phyloP scores from a whole-genome alignment of 768 basidiomycete genomes.

The Flagelloscypha sp. region DNA sequence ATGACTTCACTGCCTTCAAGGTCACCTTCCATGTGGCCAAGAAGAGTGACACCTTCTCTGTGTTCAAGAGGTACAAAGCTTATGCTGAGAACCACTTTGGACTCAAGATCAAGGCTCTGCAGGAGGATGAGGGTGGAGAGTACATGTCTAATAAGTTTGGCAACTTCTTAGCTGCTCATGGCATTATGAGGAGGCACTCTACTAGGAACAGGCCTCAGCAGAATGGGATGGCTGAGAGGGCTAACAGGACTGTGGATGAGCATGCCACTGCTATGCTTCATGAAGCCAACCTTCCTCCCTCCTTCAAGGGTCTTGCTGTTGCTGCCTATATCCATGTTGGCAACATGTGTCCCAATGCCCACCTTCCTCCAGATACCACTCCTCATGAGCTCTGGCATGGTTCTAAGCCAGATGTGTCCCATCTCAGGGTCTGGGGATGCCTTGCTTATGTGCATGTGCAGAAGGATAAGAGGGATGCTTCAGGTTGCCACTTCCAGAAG shows the following conservation, averaged over 20 bases:
- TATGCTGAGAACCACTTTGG: no score
- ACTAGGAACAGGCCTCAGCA: conserved; percentile 9
- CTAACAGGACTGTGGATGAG: conserved; percentile 12
- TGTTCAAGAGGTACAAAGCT: no score
- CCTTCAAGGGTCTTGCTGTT: conserved; percentile 7
- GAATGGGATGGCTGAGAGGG: conserved; percentile 13
- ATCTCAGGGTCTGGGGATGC: conserved; percentile 24
- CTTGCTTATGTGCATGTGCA: conserved; percentile 23
- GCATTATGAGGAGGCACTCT: conserved; percentile 7
- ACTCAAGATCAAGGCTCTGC: no score
- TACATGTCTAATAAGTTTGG: no score
- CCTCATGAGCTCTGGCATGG: conserved; percentile 14
- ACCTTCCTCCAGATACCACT: conserved; percentile 4
- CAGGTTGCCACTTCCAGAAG: conserved; percentile 22
- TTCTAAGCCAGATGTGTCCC: conserved; percentile 17
- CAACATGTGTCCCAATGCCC: conserved; percentile 9
- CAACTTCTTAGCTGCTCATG: no score
- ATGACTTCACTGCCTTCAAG: no score
- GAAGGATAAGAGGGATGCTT: conserved; percentile 22
- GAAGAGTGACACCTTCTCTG: no score
- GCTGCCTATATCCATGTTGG: conserved; percentile 5
- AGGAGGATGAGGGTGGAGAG: no score
- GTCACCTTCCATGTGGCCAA: no score
- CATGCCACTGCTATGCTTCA: conserved; percentile 7
- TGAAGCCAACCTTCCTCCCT: conserved; percentile 7